Base-by-base conservation (phyloP, 2,329 filamentous ascomycete genomes). In the Calonectria leucothoes region DNA sequence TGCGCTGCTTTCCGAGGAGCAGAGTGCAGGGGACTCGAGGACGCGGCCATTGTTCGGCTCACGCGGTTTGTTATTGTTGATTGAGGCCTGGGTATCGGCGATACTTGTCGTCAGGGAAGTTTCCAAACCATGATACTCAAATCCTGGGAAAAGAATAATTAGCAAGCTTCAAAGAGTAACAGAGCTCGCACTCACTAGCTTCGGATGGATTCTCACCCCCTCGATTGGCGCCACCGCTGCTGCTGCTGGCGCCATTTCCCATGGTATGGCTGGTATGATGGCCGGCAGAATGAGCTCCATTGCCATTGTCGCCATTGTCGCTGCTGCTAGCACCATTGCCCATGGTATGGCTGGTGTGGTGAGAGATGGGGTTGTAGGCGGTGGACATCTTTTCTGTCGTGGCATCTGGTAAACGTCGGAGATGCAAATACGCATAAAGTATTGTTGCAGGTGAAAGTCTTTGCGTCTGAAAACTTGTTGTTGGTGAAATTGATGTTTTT, bases 261-360 rank as follows among this genome's bases (percentile, higher is more conserved):
- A 78, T 73, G 69, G 77, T 70, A 51, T 77, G 73, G 74, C 51
- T 65, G 3, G 75, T 76, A 78, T 78, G 74, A 71, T 79, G 73
- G 66, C 70, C 70, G 66, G 79, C 69, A 68, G 68, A 66, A 76
- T 69, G 67, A 52, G 69, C 39, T 71, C 76, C 77, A 65, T 70
- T 61, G 75, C 75, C 57, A 75, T 76, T 72, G 66, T 71, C 67
- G 74, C 77, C 77, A 67, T 70, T 37, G 77, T 76, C 77, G 77
- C 76, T 78, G 77, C 77, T 79, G 73, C 71, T 74, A 52, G 77
- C 77, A 69, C 77, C 77, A 65, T 79, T 68, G 67, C 77, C 78
- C 78, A 79, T 79, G 72, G 78, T 79, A 74, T 79, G 77, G 78
- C 78, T 79, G 70, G 78, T 79, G 71, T 79, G 78, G 72, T 79